Evolutionary conservation across 2,329 filamentous ascomycete genomes (phyloP), one percentile per base, ranked within the genome.

Genomic region (Cytospora mali): DNA sequence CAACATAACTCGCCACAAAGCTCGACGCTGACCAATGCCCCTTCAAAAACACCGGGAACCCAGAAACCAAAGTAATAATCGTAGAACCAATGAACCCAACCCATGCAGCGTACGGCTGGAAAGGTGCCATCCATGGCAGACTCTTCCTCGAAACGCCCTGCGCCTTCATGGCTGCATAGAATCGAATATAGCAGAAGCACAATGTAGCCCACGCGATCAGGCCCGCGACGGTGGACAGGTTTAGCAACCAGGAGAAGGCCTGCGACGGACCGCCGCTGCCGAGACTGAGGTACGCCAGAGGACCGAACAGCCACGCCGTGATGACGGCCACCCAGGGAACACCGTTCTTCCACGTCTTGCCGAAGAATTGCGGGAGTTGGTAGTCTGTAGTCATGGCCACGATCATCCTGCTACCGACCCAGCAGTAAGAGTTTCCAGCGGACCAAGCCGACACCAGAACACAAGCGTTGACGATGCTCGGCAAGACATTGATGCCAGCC

Each of bases 311-410:
- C 78, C 80, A 81, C 5, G 85, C 85, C 58, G 74, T 74, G 5
- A 85, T 72, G 1, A 87, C 83, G 3, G 79, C 81, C 6, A 76
- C 77, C 68, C 75, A 86, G 0, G 88, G 88, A 0, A 90, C 85
- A 53, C 88, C 88, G 25, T 80, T 78, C 66, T 81, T 82, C 55
- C 81, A 87, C 39, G 88, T 90, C 5, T 73, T 77, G 42, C 80
- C 79, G 75, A 91, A 89, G 63, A 85, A 73, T 6, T 72, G 73
- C 0, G 89, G 89, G 0, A 89, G 88, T 55, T 90, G 88, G 23
- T 85, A 84, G 63, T 84, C 86, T 7, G 88, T 80, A 0, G 88
- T 83, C 72, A 93, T 84, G 62, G 87, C 88, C 69, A 90, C 86
- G 10, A 93, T 78, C 25, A 92, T 85, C 70, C 90, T 86, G 54